These are phyloP conservation scores for Wickerhamomyces rabaulensis DNA, from an alignment of 805 yeast genomes.

Conservation along the genomic window DNA sequence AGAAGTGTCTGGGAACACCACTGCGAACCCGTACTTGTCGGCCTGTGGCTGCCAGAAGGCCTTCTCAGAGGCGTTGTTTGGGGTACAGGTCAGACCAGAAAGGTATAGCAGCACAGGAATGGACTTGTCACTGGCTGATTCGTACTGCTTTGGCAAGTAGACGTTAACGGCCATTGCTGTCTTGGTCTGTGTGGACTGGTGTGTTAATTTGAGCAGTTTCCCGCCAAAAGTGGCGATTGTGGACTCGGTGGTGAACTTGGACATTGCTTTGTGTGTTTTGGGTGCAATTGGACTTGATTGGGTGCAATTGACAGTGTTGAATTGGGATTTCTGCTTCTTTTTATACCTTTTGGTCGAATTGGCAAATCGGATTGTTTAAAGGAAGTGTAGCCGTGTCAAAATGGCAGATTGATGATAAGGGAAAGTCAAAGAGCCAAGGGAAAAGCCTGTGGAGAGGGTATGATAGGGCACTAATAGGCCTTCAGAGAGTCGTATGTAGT, in stretches of 20 bases:
- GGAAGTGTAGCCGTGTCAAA: background rate
- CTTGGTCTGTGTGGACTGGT: slow-evolving; percentile 57
- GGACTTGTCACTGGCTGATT: slow-evolving; percentile 22
- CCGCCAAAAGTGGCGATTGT: slow-evolving; percentile 60
- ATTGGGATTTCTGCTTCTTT: background rate
- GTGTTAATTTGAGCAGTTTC: slow-evolving; percentile 65
- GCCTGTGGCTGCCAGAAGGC: slow-evolving; percentile 84
- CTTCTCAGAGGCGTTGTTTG: slow-evolving; percentile 90
- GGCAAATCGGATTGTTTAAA: background rate
- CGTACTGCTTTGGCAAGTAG: slow-evolving; percentile 61
- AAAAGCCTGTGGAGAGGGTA: no score
- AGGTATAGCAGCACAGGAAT: slow-evolving; percentile 76
- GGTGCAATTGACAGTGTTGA: background rate
- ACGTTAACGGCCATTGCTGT: slow-evolving; percentile 83
- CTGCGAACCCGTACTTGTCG: slow-evolving; percentile 73
- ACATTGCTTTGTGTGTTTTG: slow-evolving; percentile 1
- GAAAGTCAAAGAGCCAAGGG: no score
- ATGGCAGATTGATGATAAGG: background rate
- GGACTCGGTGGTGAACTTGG: slow-evolving; percentile 21
- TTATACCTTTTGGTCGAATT: background rate
- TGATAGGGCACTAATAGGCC: no score
- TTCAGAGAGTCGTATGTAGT: no score
- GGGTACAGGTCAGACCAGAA: slow-evolving; percentile 91
- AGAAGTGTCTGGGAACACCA: slow-evolving; percentile 94
- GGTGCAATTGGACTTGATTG: background rate